Conservation (phyloP, 257 asterid species). For the Solanum virginianum region DNA sequence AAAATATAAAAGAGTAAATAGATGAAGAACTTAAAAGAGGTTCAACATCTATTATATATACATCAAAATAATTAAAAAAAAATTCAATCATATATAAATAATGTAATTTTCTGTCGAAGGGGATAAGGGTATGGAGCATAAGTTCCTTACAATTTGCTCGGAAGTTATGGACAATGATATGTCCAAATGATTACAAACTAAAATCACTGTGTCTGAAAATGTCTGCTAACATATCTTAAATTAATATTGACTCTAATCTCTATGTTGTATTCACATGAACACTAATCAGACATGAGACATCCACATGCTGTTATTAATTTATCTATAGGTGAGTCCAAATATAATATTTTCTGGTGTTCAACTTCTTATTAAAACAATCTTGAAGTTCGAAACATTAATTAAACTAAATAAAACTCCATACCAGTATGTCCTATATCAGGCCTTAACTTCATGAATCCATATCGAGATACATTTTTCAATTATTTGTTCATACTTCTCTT, state of each 20-base stretch:
- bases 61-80: no score
- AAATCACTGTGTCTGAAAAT: background rate
- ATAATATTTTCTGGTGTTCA: background rate
- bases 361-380: background rate
- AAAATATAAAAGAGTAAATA: no score
- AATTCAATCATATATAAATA: no score
- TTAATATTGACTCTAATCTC: background rate
- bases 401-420: background rate
- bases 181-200: background rate
- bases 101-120: no score
- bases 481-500: background rate
- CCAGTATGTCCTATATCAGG: background rate
- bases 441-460: background rate
- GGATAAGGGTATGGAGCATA: no score
- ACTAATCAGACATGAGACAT: background rate
- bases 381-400: background rate
- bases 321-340: background rate
- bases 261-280: background rate
- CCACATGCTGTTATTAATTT: background rate
- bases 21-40: no score
- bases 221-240: background rate
- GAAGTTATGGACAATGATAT: background rate
- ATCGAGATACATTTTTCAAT: background rate
- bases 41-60: no score
- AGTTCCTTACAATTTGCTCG: no score